Percentiles rank a stretch among this genome's conserved stretches.
phyloP scores from a whole-genome alignment of 352 stramenopile genomes.

The Globisporangium radiosum region DNA sequence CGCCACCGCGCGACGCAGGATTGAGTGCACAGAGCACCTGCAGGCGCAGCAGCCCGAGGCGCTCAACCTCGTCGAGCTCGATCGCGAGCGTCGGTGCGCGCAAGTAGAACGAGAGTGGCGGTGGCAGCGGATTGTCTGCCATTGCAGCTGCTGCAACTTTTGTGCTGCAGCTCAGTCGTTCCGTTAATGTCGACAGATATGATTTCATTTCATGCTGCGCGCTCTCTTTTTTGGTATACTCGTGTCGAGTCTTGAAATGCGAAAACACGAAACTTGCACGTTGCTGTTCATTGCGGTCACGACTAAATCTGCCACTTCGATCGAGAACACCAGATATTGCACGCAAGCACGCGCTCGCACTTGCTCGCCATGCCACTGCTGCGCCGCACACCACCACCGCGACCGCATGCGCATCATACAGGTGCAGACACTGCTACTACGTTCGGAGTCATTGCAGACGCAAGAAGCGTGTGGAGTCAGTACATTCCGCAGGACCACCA shows the following conservation, averaged over 20 bases:
- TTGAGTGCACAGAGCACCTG: slow-evolving; percentile 30
- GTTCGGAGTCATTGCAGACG: slow-evolving; percentile 20
- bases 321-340: neutral
- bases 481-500: slow-evolving; percentile 70
- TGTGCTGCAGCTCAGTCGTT: no score
- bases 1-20: neutral
- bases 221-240: no score
- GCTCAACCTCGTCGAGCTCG: slow-evolving; percentile 92
- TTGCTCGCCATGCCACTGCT: slow-evolving; percentile 7
- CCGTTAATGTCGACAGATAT: no score
- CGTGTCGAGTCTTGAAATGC: no score
- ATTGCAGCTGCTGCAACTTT: no score
- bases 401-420: neutral
- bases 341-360: no score
- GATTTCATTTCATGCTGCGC: no score
- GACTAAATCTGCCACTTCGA: neutral
- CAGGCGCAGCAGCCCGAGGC: slow-evolving; percentile 68
- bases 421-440: neutral
- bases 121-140: no score
- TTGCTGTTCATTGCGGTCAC: no score
- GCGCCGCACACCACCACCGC: slow-evolving; percentile 7
- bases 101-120: slow-evolving; percentile 70
- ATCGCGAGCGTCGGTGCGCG: slow-evolving; percentile 81
- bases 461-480: slow-evolving; percentile 68
- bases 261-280: no score